Base-by-base conservation (phyloP, 2,329 filamentous ascomycete species). In the Lecanicillium sp. region DNA sequence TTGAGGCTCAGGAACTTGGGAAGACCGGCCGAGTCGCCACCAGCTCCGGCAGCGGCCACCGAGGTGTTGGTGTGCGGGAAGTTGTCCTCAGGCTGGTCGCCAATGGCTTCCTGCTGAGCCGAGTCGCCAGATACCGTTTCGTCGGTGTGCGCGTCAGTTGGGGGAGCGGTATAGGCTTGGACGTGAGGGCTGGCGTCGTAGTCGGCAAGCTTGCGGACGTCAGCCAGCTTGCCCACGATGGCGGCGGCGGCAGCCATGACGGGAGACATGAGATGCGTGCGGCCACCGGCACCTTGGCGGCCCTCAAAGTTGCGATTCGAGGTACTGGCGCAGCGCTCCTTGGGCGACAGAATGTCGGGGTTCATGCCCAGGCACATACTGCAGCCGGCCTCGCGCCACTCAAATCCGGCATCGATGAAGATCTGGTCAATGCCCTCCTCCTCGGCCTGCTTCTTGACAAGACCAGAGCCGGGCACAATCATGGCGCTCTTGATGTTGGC, bases 321-420 rank as follows among this genome's bases (percentile, higher is more conserved):
- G 36, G 92, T 97, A 57, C 84, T 90, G 30, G 92, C 92, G 59
- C 92, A 97, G 55, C 92, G 82, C 67, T 98, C 92, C 60, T 84
- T 77, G 39, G 92, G 89, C 2, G 88, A 80, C 33, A 97, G 76
- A 47, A 98, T 97, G 60, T 98, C 92, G 0, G 92, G 90, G 71
- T 98, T 98, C 90, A 98, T 98, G 59, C 92, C 92, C 40, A 98
- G 75, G 60, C 92, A 97, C 92, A 98, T 98, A 46, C 87, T 94
- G 76, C 92, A 98, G 36, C 92, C 92, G 49, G 92, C 92, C 68
- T 98, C 92, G 58, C 92, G 80, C 90, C 90, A 97, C 61, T 97
- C 90, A 50, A 97, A 97, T 7, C 92, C 92, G 35, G 92, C 89
- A 45, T 94, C 87, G 8, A 68, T 57, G 64, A 98, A 97, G 57